Conservation (phyloP, 73 alveolate genomes). For the Tetrahymena malaccensis region DNA sequence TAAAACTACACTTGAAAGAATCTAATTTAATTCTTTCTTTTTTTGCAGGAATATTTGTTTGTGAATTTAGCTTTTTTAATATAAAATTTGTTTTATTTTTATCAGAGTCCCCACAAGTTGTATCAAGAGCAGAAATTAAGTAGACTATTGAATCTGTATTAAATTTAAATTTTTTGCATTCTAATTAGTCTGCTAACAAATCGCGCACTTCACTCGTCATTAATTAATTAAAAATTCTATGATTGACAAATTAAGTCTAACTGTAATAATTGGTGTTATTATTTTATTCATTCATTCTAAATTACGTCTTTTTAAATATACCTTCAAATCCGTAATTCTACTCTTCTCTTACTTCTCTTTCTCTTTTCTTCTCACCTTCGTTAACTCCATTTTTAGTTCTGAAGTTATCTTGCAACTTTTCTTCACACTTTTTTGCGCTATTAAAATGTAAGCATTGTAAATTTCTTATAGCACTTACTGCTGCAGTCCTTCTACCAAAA, state of each 20-base stretch:
- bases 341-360: background rate
- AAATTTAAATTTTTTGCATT: background rate
- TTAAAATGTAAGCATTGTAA: background rate
- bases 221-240: background rate
- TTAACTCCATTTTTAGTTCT: background rate
- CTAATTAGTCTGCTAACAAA: background rate
- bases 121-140: background rate
- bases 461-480: background rate
- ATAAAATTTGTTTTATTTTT: background rate
- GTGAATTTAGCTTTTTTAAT: background rate
- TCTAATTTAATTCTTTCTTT: background rate
- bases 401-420: background rate
- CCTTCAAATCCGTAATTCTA: background rate
- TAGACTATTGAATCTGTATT: background rate
- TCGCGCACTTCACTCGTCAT: background rate
- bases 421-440: background rate
- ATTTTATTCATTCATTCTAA: background rate
- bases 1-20: background rate
- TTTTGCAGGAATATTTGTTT: background rate
- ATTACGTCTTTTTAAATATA: background rate
- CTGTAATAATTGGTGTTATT: background rate
- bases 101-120: background rate
- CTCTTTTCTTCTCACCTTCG: background rate
- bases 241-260: background rate
- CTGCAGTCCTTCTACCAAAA: background rate